Percentiles rank a stretch among this genome's conserved stretches.
These are phyloP conservation scores for Intubia oerlemansii DNA, from an alignment of 2,329 filamentous ascomycete species.

Conservation along the genomic window DNA sequence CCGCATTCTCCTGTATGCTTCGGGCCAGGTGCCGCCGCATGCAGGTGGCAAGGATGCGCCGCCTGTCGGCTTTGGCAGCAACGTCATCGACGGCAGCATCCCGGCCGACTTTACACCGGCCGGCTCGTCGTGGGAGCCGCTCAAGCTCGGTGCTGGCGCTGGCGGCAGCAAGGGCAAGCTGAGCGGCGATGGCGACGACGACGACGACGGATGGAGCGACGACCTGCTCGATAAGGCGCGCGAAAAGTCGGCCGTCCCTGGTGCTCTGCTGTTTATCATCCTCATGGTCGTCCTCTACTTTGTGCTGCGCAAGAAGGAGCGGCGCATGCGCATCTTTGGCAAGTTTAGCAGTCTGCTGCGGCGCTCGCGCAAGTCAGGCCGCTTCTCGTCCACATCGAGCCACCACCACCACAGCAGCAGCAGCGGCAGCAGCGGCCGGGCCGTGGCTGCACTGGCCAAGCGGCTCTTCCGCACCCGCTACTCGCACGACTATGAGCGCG, in stretches of 20 bases:
- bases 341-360: conserved; percentile 24
- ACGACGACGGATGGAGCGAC: conserved; percentile 35
- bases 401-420: too few relatives aligned
- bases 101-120: conserved; percentile 71
- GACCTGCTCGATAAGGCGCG: conserved; percentile 44
- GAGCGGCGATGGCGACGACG: conserved; percentile 20
- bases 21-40: conserved; percentile 66
- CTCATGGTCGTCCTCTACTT: conserved; percentile 48
- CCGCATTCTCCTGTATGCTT: conserved; percentile 88
- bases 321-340: conserved; percentile 38
- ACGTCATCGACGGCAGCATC: conserved; percentile 34
- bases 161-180: conserved; percentile 32
- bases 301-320: conserved; percentile 55
- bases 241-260: conserved; percentile 47
- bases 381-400: conserved; percentile 2
- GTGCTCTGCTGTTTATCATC: conserved; percentile 45
- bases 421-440: neutral
- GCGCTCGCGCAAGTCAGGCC: conserved; percentile 16
- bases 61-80: conserved; percentile 74
- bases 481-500: conserved; percentile 50
- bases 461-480: conserved; percentile 38
- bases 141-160: conserved; percentile 24
- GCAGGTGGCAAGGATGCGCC: conserved; percentile 14
- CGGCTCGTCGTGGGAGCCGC: conserved; percentile 28
- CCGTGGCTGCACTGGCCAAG: conserved; percentile 26